Base-by-base conservation (phyloP, 2,329 filamentous ascomycete species). In the Neospermospora avenae region DNA sequence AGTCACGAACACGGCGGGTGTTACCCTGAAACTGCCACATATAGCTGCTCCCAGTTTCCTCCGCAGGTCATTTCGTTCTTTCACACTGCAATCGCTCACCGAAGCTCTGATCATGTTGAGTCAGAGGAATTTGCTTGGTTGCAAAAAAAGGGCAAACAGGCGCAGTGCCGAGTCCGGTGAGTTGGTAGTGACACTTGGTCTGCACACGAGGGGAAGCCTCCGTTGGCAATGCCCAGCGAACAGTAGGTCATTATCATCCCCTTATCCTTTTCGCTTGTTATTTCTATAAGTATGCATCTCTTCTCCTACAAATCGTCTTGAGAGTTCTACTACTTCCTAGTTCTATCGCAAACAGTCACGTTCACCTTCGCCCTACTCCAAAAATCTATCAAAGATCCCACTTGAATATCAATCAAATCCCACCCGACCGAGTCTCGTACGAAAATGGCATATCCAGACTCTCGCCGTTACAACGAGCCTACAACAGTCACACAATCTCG, bases 401-500 rank as follows among this genome's bases (percentile, higher is more conserved):
- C 31, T 28, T 28, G 22, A 45, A 49, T 55, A 11, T 31, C 35
- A 57, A 55, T 31, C 28, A 10, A 31, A 10, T 31, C 28, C 5
- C 28, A 31, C 28, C 28, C 28, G 28, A 39, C 42, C 48, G 31
- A 44, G 39, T 34, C 48, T n/a, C 44, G 18, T 52, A 28, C 51
- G 18, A 58, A 59, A 10, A 65, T 63, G 58, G 63, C 63, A 16
- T 37, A 25, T 34, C 11, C 34, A 45, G 39, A 48, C 20, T 49
- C 56, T 48, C 39, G 22, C 20, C 44, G 58, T 58, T 37, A 55
- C 41, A 45, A 42, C 13, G 53, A 55, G 16, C 59, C 63, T 46
- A 22, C 53, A 28, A 54, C 28, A 14, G 56, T 64, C 42, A 61
- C 56, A 8, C 53, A 63, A 39, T 59, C 63, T 31, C 59, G 57